These are phyloP conservation scores for Microcos paniculata DNA, from an alignment of 345 rosid genomes.

Conservation along the genomic window DNA sequence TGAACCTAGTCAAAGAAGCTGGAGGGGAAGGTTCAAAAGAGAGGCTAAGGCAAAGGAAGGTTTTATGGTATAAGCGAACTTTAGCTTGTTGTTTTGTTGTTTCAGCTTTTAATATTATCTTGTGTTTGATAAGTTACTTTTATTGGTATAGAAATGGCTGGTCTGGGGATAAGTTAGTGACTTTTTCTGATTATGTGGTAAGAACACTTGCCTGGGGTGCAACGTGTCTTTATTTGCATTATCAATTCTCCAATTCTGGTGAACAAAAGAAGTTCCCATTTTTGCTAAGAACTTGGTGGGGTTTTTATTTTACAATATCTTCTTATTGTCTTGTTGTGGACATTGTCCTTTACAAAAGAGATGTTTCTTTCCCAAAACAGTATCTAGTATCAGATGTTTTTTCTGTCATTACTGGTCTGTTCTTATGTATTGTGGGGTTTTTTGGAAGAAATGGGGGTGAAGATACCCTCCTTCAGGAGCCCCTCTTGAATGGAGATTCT, in stretches of 20 bases:
- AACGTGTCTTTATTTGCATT: conserved; percentile 35
- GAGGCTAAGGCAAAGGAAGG: conserved; percentile 20
- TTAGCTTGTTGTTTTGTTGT: conserved; percentile 51
- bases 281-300: conserved; percentile 73
- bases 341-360: conserved; percentile 35
- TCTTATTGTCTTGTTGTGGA: conserved; percentile 62
- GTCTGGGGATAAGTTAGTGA: conserved; percentile 48
- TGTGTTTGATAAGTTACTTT: conserved; percentile 56
- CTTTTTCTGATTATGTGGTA: conserved; percentile 54
- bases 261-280: conserved; percentile 41
- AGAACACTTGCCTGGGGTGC: conserved; percentile 68
- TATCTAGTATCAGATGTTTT: conserved; percentile 46
- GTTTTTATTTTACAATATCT: conserved; percentile 50
- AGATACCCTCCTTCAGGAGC: conserved; percentile 39
- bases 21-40: conserved; percentile 26
- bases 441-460: conserved; percentile 28
- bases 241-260: conserved; percentile 25
- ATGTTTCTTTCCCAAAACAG: conserved; percentile 25
- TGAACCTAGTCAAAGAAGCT: conserved; percentile 29
- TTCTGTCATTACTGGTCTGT: conserved; percentile 46
- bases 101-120: conserved; percentile 47
- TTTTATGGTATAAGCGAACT: conserved; percentile 38
- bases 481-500: conserved; percentile 32
- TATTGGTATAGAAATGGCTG: conserved; percentile 61
- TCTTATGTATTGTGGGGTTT: conserved; percentile 56